These are phyloP conservation scores for Oryza officinalis DNA, from an alignment of 176 grass and related monocot genomes.

Conservation along the genomic window DNA sequence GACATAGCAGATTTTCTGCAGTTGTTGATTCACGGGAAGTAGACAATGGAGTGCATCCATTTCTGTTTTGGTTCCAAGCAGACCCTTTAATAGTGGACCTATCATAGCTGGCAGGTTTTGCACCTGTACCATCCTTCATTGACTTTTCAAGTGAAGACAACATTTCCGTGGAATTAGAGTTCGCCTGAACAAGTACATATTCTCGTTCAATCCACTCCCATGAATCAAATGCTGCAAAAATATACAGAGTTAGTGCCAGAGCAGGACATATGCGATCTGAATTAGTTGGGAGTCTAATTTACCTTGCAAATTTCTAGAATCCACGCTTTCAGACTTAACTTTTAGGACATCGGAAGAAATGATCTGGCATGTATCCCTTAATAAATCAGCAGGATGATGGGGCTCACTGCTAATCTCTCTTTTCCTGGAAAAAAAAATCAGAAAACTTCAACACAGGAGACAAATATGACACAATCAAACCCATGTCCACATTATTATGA, in stretches of 20 bases:
- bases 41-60: slow-evolving; percentile 27
- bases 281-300: not conserved
- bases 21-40: slow-evolving; percentile 7
- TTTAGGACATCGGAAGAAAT: slow-evolving; percentile 30
- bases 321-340: slow-evolving; percentile 38
- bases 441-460: slow-evolving; percentile 6
- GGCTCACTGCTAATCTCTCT: not conserved
- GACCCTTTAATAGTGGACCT: slow-evolving; percentile 22
- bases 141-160: slow-evolving; percentile 49
- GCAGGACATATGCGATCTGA: not conserved
- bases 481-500: not conserved
- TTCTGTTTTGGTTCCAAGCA: slow-evolving; percentile 41
- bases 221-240: slow-evolving; percentile 64
- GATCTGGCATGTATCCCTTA: slow-evolving; percentile 24
- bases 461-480: slow-evolving; percentile 16
- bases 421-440: slow-evolving; percentile 41
- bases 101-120: slow-evolving; percentile 34
- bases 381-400: slow-evolving; percentile 18
- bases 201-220: slow-evolving; percentile 72
- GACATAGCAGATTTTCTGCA: slow-evolving; percentile 43
- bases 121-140: slow-evolving; percentile 40
- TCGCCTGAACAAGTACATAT: slow-evolving; percentile 60
- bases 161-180: slow-evolving; percentile 54
- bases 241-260: slow-evolving; percentile 29
- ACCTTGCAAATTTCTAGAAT: slow-evolving; percentile 48